Conservation (phyloP, 140 eudicot genomes). For the Flaveria floridana region DNA sequence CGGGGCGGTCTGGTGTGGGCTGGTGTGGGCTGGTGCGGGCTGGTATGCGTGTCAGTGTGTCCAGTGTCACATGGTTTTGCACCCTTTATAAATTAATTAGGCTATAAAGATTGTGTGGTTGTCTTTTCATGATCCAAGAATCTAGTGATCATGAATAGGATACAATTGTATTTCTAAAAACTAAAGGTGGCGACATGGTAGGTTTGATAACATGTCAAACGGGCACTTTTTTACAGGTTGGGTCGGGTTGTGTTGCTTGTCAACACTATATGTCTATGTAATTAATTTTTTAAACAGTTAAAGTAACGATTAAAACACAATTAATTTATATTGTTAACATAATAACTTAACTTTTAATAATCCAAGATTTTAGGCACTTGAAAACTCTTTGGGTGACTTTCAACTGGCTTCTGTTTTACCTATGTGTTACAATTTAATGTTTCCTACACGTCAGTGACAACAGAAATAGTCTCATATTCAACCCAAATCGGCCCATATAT, state of each 20-base stretch:
- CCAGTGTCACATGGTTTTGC: not conserved
- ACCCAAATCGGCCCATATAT: not conserved
- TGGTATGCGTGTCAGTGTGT: not conserved
- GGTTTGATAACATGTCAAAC: not conserved
- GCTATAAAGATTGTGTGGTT: not conserved
- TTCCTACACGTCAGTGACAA: not conserved
- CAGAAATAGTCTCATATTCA: not conserved
- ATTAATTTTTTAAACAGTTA: not conserved
- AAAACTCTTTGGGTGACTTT: not conserved
- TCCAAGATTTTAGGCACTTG: not conserved
- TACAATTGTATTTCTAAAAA: not conserved
- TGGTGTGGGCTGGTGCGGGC: not conserved
- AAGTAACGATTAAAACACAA: not conserved
- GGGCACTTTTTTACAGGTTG: not conserved
- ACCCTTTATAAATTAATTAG: not conserved
- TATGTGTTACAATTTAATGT: not conserved
- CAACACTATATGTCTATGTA: not conserved
- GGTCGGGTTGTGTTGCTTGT: not conserved
- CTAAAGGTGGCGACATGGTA: not conserved
- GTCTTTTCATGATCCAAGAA: slow-evolving; percentile 17
- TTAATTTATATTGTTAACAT: not conserved
- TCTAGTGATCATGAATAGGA: not conserved
- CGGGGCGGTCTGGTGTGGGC: not conserved
- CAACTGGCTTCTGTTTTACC: not conserved
- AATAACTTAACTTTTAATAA: not conserved